Conservation (phyloP, 2,329 filamentous ascomycete species). For the Eutypella sp. region DNA sequence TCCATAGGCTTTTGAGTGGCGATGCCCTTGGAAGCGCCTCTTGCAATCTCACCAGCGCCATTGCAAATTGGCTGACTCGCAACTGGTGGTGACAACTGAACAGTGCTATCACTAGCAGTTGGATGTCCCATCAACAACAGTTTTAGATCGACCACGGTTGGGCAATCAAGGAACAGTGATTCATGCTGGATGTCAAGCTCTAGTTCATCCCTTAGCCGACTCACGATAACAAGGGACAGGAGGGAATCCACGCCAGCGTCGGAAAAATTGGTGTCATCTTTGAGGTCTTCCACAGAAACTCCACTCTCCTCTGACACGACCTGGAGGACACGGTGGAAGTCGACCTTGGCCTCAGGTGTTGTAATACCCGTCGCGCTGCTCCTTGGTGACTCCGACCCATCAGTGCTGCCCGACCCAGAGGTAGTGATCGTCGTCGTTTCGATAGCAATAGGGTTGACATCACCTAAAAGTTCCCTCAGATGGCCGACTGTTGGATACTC, state of each 20-base stretch:
- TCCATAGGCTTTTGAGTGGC: too few species aligned
- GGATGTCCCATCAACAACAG: background rate
- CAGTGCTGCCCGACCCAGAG: background rate
- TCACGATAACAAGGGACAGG: constrained; percentile 10
- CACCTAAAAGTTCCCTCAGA: constrained; percentile 10
- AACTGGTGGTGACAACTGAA: too few species aligned
- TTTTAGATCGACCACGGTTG: constrained; percentile 7
- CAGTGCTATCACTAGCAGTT: background rate
- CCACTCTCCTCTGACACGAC: constrained; percentile 15
- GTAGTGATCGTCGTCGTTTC: too few species aligned
- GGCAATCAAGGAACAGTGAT: constrained; percentile 8
- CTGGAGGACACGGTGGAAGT: constrained; percentile 4
- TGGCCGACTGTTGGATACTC: constrained; percentile 21
- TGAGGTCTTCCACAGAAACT: constrained; percentile 13
- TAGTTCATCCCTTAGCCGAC: constrained; percentile 11
- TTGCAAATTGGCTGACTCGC: too few species aligned
- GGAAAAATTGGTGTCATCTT: constrained; percentile 15
- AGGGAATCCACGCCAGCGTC: constrained; percentile 12
- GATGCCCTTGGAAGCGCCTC: too few species aligned
- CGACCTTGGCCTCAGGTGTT: constrained; percentile 1
- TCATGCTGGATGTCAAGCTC: constrained; percentile 8
- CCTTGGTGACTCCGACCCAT: background rate
- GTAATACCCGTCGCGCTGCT: background rate
- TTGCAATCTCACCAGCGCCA: too few species aligned
- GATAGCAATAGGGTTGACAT: constrained; percentile 1